phyloP scores from a whole-genome alignment of 1,284 basidiomycete species.

The Cryptococcus floricola region DNA sequence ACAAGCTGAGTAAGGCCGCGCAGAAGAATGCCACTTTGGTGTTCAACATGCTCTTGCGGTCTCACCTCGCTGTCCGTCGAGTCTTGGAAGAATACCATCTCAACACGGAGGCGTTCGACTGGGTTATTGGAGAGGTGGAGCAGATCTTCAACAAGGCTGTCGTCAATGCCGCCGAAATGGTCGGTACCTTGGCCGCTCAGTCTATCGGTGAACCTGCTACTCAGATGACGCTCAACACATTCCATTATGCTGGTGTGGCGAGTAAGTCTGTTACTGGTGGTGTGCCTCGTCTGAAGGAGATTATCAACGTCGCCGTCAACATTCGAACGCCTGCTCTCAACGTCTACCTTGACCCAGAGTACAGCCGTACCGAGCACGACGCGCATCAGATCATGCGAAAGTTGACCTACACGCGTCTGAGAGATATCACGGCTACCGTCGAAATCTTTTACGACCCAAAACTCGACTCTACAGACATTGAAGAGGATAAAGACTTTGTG shows the following conservation, averaged over 20 bases:
- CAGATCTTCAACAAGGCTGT: conserved; percentile 88
- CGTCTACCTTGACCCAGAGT: conserved; percentile 78
- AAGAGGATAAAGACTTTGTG: conserved; percentile 93
- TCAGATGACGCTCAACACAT: conserved; percentile 95
- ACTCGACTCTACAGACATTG: conserved; percentile 86
- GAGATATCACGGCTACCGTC: conserved; percentile 90
- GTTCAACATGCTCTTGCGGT: conserved; percentile 90
- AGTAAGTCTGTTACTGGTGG: conserved; percentile 97
- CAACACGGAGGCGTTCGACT: conserved; percentile 89
- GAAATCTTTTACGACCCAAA: conserved; percentile 99
- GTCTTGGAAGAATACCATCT: conserved; percentile 83
- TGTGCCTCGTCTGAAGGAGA: conserved; percentile 96
- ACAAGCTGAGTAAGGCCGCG: conserved; percentile 66
- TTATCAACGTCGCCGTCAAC: conserved; percentile 97
- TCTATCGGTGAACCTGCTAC: conserved; percentile 99
- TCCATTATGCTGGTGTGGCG: conserved; percentile 98
- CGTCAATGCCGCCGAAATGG: conserved; percentile 97
- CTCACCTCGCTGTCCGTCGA: conserved; percentile 74
- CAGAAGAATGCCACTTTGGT: conserved; percentile 87
- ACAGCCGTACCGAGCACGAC: conserved; percentile 67
- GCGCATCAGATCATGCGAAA: conserved; percentile 47
- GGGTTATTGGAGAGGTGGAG: conserved; percentile 95
- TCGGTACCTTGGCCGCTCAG: conserved; percentile 94
- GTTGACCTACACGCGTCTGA: conserved; percentile 87
- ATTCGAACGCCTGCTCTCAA: conserved; percentile 96